A percentile compares a stretch with the other conserved stretches of the same genome.
phyloP scores from a whole-genome alignment of 345 rosid genomes.

The Psidium friedrichsthalianum region DNA sequence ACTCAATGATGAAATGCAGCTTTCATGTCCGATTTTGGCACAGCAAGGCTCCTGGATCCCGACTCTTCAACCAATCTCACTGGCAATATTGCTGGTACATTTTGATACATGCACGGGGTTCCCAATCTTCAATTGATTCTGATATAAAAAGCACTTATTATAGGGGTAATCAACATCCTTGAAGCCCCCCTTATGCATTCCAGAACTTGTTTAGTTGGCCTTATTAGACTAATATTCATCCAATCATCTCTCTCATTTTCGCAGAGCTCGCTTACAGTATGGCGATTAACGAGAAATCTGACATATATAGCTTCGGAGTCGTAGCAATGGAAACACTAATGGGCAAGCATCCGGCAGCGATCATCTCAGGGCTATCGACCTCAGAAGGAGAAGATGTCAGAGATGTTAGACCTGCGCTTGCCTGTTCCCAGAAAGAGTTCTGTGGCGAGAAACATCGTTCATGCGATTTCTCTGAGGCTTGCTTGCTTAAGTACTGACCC shows the following conservation, averaged over 20 bases:
- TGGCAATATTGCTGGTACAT: slow-evolving; percentile 5
- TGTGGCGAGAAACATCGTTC: not conserved
- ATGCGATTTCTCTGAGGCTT: not conserved
- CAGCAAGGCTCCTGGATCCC: slow-evolving; percentile 1
- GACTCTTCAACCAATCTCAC: slow-evolving; percentile 6
- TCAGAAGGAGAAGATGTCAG: not conserved
- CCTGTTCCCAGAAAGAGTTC: not conserved
- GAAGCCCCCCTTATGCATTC: not conserved
- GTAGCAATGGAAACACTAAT: slow-evolving; percentile 7
- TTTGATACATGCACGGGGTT: slow-evolving; percentile 22
- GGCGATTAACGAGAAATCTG: slow-evolving; percentile 11
- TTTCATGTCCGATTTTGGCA: slow-evolving; percentile 11
- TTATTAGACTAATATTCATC: not conserved
- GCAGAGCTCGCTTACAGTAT: slow-evolving; percentile 16
- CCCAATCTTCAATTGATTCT: not conserved
- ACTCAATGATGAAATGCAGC: slow-evolving; percentile 3
- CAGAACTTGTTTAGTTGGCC: not conserved
- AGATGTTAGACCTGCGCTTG: not conserved
- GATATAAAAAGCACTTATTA: not conserved
- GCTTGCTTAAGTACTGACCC: slow-evolving; percentile 5
- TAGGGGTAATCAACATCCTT: not conserved
- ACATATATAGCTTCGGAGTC: slow-evolving; percentile 13
- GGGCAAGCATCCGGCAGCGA: slow-evolving; percentile 13
- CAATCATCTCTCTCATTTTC: not conserved
- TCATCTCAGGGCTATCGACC: not conserved